Evolutionary conservation across 1,284 basidiomycete species (phyloP), one percentile per base, ranked within the genome.

Genomic region (Rhodotorula sp.): DNA sequence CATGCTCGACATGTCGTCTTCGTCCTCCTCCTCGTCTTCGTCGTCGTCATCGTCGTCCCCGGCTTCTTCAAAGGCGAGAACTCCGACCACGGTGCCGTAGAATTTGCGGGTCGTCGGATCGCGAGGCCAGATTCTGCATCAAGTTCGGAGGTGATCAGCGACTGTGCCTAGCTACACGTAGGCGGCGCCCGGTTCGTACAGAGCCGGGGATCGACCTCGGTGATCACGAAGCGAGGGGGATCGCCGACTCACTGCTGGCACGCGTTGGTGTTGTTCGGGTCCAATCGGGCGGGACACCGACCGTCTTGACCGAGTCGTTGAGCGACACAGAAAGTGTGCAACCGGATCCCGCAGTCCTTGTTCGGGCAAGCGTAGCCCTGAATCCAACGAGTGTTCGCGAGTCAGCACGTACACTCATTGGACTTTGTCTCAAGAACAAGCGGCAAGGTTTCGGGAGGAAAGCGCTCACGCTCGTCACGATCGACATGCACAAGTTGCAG

Each of bases 401-500:
- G 14, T 39, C 10, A 21, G 48, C 16, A 39, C 47, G 47, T 5
- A 39, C 8, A 43, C n/a, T n/a, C n/a, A n/a, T n/a, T n/a, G n/a
- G n/a, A n/a, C n/a, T n/a, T n/a, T n/a, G n/a, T n/a, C n/a, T n/a
- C n/a, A n/a, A n/a, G n/a, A n/a, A 39, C 8, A 43, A 21, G 10
- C 34, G n/a, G 86, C 47, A 52, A n/a, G 31, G 23, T 20, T 2
- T 34, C 12, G 46, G 34, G 51, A 65, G 26, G 21, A 18, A n/a
- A 14, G 34, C 49, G 58, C 64, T 65, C 21, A 74, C 76, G 65
- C 56, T 69, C 63, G 66, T 78, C 48, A 84, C 71, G 65, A 90
- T 87, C 81, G 91, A 89, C 75, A 86, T 81, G 83, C 92, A 95
- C 64, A 89, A 85, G 3, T 86, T 86, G 78, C 92, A 94, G 75